Evolutionary conservation across 2,329 filamentous ascomycete genomes (phyloP).

Genomic region (Dactylonectria macrodidyma): DNA sequence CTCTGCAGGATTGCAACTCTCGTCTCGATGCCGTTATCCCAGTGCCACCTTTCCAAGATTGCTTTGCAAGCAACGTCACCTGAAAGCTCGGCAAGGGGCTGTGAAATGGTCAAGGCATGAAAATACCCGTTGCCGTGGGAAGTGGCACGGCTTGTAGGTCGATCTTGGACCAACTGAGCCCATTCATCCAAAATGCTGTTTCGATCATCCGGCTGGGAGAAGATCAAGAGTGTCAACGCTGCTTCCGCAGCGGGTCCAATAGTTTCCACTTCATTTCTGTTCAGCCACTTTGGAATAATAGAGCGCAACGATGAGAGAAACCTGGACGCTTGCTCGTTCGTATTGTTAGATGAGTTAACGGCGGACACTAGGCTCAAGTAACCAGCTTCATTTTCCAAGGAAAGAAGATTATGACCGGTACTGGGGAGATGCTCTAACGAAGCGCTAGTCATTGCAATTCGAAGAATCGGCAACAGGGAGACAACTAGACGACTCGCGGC

Average conservation of each 20-base stretch:
- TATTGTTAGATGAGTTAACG: constrained; percentile 31
- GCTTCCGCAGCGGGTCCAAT: constrained; percentile 66
- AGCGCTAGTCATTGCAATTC: constrained; percentile 51
- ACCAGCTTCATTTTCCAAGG: constrained; percentile 33
- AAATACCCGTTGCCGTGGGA: constrained; percentile 66
- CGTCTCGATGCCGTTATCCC: constrained; percentile 65
- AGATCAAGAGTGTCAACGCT: constrained; percentile 64
- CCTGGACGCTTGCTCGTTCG: constrained; percentile 28
- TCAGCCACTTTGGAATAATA: constrained; percentile 63
- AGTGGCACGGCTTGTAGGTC: constrained; percentile 51
- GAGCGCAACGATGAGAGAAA: constrained; percentile 49
- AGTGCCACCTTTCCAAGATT: constrained; percentile 67
- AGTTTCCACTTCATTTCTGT: constrained; percentile 65
- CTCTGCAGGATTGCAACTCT: constrained; percentile 70
- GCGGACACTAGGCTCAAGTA: constrained; percentile 43
- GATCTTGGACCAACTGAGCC: constrained; percentile 59
- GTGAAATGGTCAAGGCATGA: constrained; percentile 66
- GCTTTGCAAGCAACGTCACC: constrained; percentile 58
- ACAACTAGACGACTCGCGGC: constrained; percentile 72
- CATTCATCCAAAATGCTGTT: constrained; percentile 60
- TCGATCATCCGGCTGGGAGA: constrained; percentile 57
- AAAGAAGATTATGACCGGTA: constrained; percentile 46
- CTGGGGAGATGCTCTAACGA: constrained; percentile 25
- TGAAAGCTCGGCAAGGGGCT: constrained; percentile 55
- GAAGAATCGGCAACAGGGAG: constrained; percentile 64